Evolutionary conservation across 768 basidiomycete species (phyloP).

Genomic region (Suillus lakei): DNA sequence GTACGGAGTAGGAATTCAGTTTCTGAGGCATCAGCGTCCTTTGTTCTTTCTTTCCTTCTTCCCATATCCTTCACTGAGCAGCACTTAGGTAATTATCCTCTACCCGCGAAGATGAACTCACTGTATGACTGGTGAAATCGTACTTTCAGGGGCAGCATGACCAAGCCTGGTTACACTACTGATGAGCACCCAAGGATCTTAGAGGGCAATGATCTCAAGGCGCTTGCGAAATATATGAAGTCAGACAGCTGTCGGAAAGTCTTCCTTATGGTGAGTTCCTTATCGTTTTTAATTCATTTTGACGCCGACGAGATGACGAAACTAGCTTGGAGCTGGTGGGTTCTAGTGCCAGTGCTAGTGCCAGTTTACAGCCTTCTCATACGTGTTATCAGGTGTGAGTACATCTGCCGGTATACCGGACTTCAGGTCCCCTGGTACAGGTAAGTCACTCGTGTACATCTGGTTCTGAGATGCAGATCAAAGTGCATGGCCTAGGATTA

Average conservation of each 20-base stretch:
- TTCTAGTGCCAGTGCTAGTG: background rate
- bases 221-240: conserved; percentile 69
- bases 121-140: conserved; percentile 7
- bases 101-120: background rate
- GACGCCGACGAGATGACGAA: background rate
- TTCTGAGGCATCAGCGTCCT: background rate
- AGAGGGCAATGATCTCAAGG: conserved; percentile 42
- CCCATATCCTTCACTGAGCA: background rate
- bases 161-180: conserved; percentile 3
- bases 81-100: background rate
- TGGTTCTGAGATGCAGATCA: background rate
- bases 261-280: conserved; percentile 65
- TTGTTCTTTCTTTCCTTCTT: background rate
- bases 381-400: conserved; percentile 57
- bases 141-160: conserved; percentile 1
- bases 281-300: background rate
- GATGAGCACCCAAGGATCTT: conserved; percentile 26
- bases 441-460: conserved; percentile 40
- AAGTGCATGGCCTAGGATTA: conserved; percentile 19
- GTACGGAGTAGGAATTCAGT: background rate
- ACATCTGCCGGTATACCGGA: conserved; percentile 89
- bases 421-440: conserved; percentile 86
- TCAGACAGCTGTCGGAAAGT: conserved; percentile 70
- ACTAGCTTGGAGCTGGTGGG: conserved; percentile 72
- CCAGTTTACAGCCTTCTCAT: background rate